Conservation (phyloP, 2,329 filamentous ascomycete genomes). For the Alternaria angustiovoidea region DNA sequence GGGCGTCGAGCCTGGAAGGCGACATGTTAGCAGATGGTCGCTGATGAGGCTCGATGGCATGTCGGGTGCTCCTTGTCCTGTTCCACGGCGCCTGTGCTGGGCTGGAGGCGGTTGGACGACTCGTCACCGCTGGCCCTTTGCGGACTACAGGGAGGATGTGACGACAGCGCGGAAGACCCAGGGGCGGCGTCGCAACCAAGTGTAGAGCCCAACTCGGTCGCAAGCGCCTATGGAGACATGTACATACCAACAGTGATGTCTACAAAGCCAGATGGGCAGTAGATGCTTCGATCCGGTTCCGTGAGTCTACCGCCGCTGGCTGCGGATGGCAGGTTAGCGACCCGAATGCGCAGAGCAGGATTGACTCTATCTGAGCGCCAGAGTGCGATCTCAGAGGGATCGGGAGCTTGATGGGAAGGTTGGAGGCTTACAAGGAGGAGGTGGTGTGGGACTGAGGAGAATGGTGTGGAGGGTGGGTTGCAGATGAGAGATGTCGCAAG, state of each 20-base stretch:
- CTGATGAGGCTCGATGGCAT: constrained; percentile 29
- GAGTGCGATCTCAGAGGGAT: constrained; percentile 19
- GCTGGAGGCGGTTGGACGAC: constrained; percentile 31
- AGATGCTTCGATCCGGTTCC: constrained; percentile 44
- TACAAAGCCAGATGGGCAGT: constrained; percentile 34
- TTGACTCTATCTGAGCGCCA: constrained; percentile 21
- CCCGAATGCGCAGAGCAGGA: constrained; percentile 31
- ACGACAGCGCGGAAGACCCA: constrained; percentile 33
- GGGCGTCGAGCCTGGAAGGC: constrained; percentile 30
- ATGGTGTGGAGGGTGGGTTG: constrained; percentile 37
- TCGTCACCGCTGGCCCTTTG: constrained; percentile 44
- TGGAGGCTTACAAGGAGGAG: constrained; percentile 36
- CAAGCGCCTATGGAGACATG: constrained; percentile 38
- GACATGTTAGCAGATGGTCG: constrained; percentile 32
- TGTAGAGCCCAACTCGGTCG: constrained; percentile 37
- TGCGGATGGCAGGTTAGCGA: constrained; percentile 45
- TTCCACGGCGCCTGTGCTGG: constrained; percentile 26
- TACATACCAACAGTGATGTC: constrained; percentile 45
- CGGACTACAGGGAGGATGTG: constrained; percentile 41
- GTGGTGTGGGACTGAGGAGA: constrained; percentile 34
- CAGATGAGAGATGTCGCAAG: constrained; percentile 31
- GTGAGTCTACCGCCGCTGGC: constrained; percentile 46
- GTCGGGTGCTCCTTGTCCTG: constrained; percentile 29
- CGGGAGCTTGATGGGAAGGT: constrained; percentile 26
- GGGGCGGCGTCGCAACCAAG: constrained; percentile 26